Conservation (phyloP, 768 basidiomycete genomes). For the Gautieria morchelliformis region DNA sequence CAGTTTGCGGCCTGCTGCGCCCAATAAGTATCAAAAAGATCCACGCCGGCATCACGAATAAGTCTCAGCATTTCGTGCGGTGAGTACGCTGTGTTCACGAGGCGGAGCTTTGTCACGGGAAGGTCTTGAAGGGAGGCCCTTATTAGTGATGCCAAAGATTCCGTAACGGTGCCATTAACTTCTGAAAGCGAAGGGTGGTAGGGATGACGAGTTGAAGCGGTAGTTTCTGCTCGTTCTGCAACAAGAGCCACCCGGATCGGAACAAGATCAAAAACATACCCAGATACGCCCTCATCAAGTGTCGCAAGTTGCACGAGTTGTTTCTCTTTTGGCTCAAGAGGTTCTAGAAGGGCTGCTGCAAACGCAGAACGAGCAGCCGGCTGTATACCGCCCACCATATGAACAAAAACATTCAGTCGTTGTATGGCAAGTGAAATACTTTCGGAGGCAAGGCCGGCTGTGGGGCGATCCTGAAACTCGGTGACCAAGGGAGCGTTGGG, state of each 20-base stretch:
- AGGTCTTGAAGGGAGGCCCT: slow-evolving; percentile 50
- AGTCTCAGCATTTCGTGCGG: slow-evolving; percentile 73
- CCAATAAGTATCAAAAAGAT: slow-evolving; percentile 70
- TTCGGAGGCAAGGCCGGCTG: not conserved
- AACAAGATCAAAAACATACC: slow-evolving; percentile 64
- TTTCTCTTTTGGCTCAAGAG: slow-evolving; percentile 45
- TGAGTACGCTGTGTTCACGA: slow-evolving; percentile 44
- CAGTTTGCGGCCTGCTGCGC: slow-evolving; percentile 55
- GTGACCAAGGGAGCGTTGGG: not conserved
- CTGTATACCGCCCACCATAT: slow-evolving; percentile 56
- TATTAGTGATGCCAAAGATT: slow-evolving; percentile 33
- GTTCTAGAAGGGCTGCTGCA: slow-evolving; percentile 45
- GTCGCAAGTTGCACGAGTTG: slow-evolving; percentile 40
- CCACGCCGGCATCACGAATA: slow-evolving; percentile 55
- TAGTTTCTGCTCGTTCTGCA: not conserved
- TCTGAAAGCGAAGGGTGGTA: not conserved
- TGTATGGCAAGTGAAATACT: slow-evolving; percentile 9
- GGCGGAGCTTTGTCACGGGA: slow-evolving; percentile 47
- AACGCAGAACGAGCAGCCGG: slow-evolving; percentile 55
- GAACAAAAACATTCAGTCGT: slow-evolving; percentile 49
- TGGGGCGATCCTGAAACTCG: not conserved
- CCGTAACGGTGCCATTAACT: not conserved
- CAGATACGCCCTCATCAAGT: slow-evolving; percentile 60
- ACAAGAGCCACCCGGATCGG: slow-evolving; percentile 31
- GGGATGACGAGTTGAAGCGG: not conserved